Evolutionary conservation across 2,329 filamentous ascomycete genomes (phyloP).

Genomic region (Monosporascus cannonballus): DNA sequence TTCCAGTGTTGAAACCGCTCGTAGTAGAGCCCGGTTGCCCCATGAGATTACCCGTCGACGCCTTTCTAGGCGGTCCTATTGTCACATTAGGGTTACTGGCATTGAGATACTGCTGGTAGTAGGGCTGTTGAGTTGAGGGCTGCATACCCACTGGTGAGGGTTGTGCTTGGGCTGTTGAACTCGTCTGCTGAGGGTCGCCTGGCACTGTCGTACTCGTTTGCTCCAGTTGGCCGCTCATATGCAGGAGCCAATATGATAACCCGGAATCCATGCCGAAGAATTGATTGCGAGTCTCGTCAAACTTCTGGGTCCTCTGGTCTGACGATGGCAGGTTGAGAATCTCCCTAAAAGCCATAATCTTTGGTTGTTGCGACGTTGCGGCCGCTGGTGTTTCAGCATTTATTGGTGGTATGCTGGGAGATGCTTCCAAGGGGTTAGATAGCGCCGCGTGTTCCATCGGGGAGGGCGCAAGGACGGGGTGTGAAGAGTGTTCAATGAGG

Average conservation of each 20-base stretch:
- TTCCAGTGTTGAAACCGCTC: conserved; percentile 46
- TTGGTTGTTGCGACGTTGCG: conserved; percentile 17
- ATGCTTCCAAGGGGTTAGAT: conserved; percentile 2
- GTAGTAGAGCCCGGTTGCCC: conserved; percentile 32
- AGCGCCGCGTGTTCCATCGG: conserved; percentile 29
- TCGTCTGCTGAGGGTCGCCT: conserved; percentile 3
- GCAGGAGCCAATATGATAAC: conserved; percentile 52
- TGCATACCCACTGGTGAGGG: conserved; percentile 6
- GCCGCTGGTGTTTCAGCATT: conserved; percentile 11
- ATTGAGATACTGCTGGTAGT: conserved; percentile 52
- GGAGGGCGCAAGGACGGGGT: conserved; percentile 16
- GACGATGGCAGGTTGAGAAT: conserved; percentile 65
- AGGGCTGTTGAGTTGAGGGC: conserved; percentile 36
- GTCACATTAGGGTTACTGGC: conserved; percentile 33
- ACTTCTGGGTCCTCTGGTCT: conserved; percentile 65
- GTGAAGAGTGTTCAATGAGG: conserved; percentile 28
- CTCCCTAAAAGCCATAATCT: conserved; percentile 62
- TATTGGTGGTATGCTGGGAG: conserved; percentile 6
- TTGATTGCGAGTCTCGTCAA: conserved; percentile 63
- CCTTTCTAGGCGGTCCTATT: conserved; percentile 20
- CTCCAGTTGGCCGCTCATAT: conserved; percentile 42
- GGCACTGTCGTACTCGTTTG: conserved; percentile 30
- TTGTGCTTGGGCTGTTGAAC: conserved; percentile 4
- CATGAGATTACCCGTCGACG: conserved; percentile 22
- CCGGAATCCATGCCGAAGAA: conserved; percentile 71